Percentiles rank a stretch among this genome's conserved stretches.
These are phyloP conservation scores for Sextonia rubra DNA, from an alignment of 164 flowering plant genomes.

Conservation along the genomic window DNA sequence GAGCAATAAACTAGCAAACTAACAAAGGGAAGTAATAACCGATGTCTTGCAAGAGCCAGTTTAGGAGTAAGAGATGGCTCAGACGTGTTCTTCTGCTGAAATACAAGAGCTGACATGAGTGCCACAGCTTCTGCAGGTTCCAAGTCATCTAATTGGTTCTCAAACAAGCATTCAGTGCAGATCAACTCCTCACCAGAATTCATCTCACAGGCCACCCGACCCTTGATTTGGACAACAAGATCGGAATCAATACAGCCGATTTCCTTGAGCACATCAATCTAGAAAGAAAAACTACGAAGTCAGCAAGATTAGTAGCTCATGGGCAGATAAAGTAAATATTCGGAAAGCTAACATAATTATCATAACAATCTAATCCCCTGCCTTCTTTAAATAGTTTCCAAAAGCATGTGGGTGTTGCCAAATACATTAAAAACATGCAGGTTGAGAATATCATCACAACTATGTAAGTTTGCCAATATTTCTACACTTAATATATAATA, in stretches of 20 bases:
- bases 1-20: not conserved
- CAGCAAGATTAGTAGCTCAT: no score
- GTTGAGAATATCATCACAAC: no score
- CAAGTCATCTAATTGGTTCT: conserved; percentile 85
- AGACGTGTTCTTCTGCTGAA: conserved; percentile 91
- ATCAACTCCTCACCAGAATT: conserved; percentile 99
- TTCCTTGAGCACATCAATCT: conserved; percentile 90
- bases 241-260: conserved; percentile 88
- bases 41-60: conserved; percentile 56
- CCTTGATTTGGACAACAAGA: conserved; percentile 97
- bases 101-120: conserved; percentile 93
- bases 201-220: conserved; percentile 99
- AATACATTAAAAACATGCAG: no score
- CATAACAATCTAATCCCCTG: not conserved
- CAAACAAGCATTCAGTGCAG: conserved; percentile 93
- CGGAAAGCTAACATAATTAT: not conserved
- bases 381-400: no score
- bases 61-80: conserved; percentile 89
- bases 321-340: no score
- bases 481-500: no score
- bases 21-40: conserved; percentile 31
- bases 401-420: no score
- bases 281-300: conserved; percentile 17
- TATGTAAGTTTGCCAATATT: no score
- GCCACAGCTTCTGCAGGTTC: conserved; percentile 99